Evolutionary conservation across 2,329 filamentous ascomycete species (phyloP).

Genomic region (Neonectria punicea): DNA sequence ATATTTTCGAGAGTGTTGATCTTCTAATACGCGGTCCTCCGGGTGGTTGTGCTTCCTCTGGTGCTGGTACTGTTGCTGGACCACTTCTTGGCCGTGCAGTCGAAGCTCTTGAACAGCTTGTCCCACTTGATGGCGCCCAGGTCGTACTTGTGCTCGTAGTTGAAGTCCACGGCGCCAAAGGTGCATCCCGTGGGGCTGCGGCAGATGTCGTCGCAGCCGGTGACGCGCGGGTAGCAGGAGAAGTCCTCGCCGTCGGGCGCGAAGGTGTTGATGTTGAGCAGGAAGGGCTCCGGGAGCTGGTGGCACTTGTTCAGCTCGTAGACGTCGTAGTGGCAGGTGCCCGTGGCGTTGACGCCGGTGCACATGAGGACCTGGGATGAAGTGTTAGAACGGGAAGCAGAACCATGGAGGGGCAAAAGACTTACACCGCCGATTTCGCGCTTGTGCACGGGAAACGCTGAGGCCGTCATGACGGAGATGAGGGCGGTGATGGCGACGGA

Average conservation of each 20-base stretch:
- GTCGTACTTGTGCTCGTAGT: slow-evolving; percentile 59
- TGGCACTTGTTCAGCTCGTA: slow-evolving; percentile 58
- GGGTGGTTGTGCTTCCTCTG: not conserved
- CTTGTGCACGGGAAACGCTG: slow-evolving; percentile 50
- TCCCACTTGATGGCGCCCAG: slow-evolving; percentile 58
- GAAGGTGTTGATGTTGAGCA: slow-evolving; percentile 59
- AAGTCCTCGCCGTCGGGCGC: slow-evolving; percentile 62
- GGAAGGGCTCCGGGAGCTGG: slow-evolving; percentile 55
- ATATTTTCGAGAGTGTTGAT: too few species aligned
- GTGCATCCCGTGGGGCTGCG: slow-evolving; percentile 64
- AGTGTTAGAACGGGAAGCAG: slow-evolving; percentile 2
- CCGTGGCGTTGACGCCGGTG: slow-evolving; percentile 61
- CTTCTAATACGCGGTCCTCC: not conserved
- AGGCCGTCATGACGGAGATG: slow-evolving; percentile 35
- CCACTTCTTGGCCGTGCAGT: slow-evolving; percentile 42
- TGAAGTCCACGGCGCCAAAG: slow-evolving; percentile 58
- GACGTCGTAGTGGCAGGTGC: slow-evolving; percentile 55
- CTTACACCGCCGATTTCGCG: slow-evolving; percentile 60
- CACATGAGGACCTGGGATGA: slow-evolving; percentile 59
- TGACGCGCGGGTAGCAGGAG: slow-evolving; percentile 57
- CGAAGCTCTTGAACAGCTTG: slow-evolving; percentile 49
- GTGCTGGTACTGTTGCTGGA: not conserved
- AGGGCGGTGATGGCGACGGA: slow-evolving; percentile 34
- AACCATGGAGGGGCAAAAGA: slow-evolving; percentile 20
- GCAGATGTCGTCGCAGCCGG: slow-evolving; percentile 57